phyloP scores from a whole-genome alignment of 2,329 filamentous ascomycete species.

The Hypoxylon sp. region DNA sequence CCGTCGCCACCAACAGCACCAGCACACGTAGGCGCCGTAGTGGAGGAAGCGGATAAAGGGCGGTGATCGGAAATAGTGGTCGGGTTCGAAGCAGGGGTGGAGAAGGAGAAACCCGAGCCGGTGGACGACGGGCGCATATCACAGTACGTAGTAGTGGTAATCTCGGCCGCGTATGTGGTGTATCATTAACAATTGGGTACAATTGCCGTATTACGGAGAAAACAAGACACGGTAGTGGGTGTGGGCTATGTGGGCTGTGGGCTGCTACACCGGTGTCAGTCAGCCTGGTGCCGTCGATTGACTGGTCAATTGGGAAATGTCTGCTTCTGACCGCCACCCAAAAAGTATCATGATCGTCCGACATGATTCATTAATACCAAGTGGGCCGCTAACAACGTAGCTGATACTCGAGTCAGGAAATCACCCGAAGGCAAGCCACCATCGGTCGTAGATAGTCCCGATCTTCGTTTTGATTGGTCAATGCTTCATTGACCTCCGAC shows the following conservation, averaged over 20 bases:
- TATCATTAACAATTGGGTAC: conserved; percentile 23
- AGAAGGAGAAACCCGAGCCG: conserved; percentile 34
- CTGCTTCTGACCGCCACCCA: conserved; percentile 20
- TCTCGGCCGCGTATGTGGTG: conserved; percentile 15
- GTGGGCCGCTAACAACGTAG: conserved; percentile 18
- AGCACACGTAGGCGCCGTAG: background rate
- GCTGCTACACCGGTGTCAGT: conserved; percentile 6
- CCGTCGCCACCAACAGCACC: conserved; percentile 2
- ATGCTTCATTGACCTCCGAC: background rate
- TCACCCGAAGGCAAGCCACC: conserved; percentile 15
- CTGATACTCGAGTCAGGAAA: conserved; percentile 35
- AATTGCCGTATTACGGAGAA: conserved; percentile 5
- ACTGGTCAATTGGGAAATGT: conserved; percentile 20
- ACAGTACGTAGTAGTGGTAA: conserved; percentile 19
- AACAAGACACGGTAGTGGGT: conserved; percentile 10
- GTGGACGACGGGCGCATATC: conserved; percentile 41
- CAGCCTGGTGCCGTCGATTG: conserved; percentile 8
- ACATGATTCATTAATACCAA: conserved; percentile 35
- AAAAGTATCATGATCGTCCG: conserved; percentile 19
- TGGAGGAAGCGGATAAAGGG: conserved; percentile 12
- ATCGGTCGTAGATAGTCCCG: background rate
- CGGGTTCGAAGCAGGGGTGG: conserved; percentile 27
- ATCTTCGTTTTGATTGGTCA: conserved; percentile 15
- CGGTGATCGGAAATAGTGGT: conserved; percentile 11
- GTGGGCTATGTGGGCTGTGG: conserved; percentile 5